Evolutionary conservation across 495 filamentous ascomycete species (phyloP), one percentile per base, ranked within the genome.

Genomic region (Penicillium bialowiezense): DNA sequence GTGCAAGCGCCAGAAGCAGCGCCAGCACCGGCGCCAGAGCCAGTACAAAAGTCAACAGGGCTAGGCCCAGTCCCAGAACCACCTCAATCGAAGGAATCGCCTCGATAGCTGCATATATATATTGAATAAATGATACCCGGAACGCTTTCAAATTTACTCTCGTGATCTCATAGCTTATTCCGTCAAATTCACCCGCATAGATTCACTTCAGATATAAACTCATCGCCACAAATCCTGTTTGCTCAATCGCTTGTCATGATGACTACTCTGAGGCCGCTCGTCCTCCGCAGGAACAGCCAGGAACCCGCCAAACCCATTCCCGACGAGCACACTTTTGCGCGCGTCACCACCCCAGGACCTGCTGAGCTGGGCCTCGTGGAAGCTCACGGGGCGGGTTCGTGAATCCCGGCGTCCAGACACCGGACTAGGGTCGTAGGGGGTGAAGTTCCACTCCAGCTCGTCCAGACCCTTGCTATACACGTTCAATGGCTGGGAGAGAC

Each of bases 401-500:
- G 71, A 48, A 26, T 63, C 66, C 3, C 60, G 59, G 5, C 63
- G 67, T 12, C 63, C 65, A 13, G 60, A 41, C 0, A 61, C 63
- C 4, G 67, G 48, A 4, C 71, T 62, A 3, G 80, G 82, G 5
- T 76, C 68, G 51, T 84, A 74, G 6, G 76, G 69, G 0, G 82
- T 86, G 61, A 91, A 87, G 52, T 87, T 86, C 91, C 91, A 96
- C 54, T 91, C 89, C 17, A 89, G 72, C 56, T 91, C 89, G 51
- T 91, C 85, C 15, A 90, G 76, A 20, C 88, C 87, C 69, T 95
- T 96, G 63, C 82, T 89, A 65, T 91, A 95, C 20, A 96, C 82
- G 56, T 88, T 82, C 21, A 96, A 76, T 6, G 81, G 80, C 50
- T 87, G 83, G 15, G 51, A 72, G 60, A 78, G 87, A 54, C 64